phyloP scores from a whole-genome alignment of 2,329 filamentous ascomycete species.

The Pyricularia sp. region DNA sequence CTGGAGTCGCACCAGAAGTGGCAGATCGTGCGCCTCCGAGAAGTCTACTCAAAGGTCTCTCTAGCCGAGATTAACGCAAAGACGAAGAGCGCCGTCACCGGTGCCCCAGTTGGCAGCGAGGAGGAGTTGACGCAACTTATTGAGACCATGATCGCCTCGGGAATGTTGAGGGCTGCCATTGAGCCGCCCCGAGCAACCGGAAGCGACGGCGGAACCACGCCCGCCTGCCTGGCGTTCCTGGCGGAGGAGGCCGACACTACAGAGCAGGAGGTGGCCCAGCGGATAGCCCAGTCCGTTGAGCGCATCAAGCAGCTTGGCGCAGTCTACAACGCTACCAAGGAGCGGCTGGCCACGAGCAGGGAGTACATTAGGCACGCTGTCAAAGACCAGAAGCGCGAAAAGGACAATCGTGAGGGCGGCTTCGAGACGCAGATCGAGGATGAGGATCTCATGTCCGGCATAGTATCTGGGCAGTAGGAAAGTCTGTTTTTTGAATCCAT shows the following conservation, averaged over 20 bases:
- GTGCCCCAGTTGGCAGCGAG: slow-evolving; percentile 25
- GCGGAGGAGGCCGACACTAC: slow-evolving; percentile 27
- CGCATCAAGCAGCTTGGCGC: slow-evolving; percentile 31
- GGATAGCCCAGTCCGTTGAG: slow-evolving; percentile 27
- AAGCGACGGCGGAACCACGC: slow-evolving; percentile 9
- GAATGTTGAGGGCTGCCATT: slow-evolving; percentile 40
- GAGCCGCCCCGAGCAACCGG: slow-evolving; percentile 23
- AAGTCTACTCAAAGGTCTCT: slow-evolving; percentile 52
- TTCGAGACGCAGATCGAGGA: slow-evolving; percentile 37
- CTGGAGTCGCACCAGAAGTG: slow-evolving; percentile 59
- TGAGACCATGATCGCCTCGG: slow-evolving; percentile 39
- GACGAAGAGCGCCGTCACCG: slow-evolving; percentile 43
- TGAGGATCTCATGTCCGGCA: slow-evolving; percentile 46
- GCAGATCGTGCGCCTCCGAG: slow-evolving; percentile 59
- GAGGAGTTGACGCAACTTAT: slow-evolving; percentile 33
- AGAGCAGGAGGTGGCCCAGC: slow-evolving; percentile 36
- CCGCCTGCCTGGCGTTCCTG: slow-evolving; percentile 38
- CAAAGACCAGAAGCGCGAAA: slow-evolving; percentile 34
- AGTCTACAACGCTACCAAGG: slow-evolving; percentile 38
- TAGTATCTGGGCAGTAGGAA: slow-evolving; percentile 8
- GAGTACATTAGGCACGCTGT: slow-evolving; percentile 39
- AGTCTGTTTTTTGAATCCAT: not conserved
- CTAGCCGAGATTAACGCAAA: slow-evolving; percentile 36
- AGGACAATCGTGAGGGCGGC: slow-evolving; percentile 19
- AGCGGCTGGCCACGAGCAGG: slow-evolving; percentile 39